These are phyloP conservation scores for Proteromonas lacertae DNA, from an alignment of 352 stramenopile genomes.

Conservation along the genomic window DNA sequence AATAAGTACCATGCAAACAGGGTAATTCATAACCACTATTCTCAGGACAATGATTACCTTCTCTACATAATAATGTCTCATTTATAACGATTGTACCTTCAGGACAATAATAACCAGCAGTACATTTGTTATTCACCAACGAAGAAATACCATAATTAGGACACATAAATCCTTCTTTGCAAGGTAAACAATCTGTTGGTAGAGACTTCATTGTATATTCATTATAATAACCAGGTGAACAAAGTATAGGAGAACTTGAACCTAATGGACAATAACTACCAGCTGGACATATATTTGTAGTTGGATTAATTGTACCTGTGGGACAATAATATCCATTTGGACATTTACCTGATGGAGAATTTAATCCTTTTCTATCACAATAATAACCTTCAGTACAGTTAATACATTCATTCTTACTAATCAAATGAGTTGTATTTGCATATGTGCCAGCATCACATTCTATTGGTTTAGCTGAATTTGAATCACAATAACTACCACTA, in stretches of 20 bases:
- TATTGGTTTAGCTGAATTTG: constrained; percentile 1
- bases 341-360: constrained; percentile 1
- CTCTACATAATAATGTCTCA: too few relatives aligned
- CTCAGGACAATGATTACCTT: too few relatives aligned
- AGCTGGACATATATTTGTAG: constrained; percentile 13
- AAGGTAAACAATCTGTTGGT: constrained; percentile 19
- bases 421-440: constrained; percentile 1
- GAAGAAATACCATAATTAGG: constrained; percentile 7
- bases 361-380: constrained; percentile 9
- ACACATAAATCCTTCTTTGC: constrained; percentile 46
- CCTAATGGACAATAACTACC: constrained; percentile 25
- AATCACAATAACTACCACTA: constrained; percentile 7
- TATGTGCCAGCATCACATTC: constrained; percentile 5
- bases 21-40: too few relatives aligned
- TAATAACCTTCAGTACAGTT: constrained; percentile 26
- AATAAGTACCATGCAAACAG: constrained; percentile 2
- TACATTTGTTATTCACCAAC: too few relatives aligned
- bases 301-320: neutral
- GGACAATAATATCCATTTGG: constrained; percentile 1
- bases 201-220: constrained; percentile 13
- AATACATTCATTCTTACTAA: neutral
- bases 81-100: too few relatives aligned
- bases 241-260: constrained; percentile 14
- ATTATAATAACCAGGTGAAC: constrained; percentile 10
- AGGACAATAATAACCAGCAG: too few relatives aligned